These are phyloP conservation scores for Boletus pseudopeckii DNA, from an alignment of 768 basidiomycete genomes.

Conservation along the genomic window DNA sequence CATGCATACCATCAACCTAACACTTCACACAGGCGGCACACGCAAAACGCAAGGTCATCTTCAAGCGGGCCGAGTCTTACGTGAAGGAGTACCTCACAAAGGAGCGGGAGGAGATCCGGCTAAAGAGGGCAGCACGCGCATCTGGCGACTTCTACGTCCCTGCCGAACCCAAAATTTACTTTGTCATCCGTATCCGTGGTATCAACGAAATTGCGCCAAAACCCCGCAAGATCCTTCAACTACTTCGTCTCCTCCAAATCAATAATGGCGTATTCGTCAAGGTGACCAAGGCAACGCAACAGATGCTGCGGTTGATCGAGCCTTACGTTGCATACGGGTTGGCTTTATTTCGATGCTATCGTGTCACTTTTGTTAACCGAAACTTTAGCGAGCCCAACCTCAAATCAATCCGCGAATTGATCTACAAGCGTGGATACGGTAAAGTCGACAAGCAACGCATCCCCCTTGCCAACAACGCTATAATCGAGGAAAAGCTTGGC, in stretches of 20 bases:
- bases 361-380: conserved; percentile 1
- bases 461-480: conserved; percentile 87
- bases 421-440: conserved; percentile 99
- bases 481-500: conserved; percentile 89
- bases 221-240: conserved; percentile 97
- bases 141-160: conserved; percentile 97
- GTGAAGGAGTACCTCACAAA: conserved; percentile 92
- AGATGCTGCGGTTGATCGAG: conserved; percentile 97
- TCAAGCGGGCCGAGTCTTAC: conserved; percentile 98
- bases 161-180: conserved; percentile 95
- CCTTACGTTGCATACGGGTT: conserved; percentile 98
- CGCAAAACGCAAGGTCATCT: conserved; percentile 94
- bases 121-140: conserved; percentile 89
- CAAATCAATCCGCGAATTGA: conserved; percentile 92
- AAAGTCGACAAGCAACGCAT: conserved; percentile 98
- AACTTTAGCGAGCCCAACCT: conserved; percentile 83
- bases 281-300: conserved; percentile 91
- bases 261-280: conserved; percentile 99
- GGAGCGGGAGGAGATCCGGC: conserved; percentile 95
- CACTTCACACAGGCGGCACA: conserved; percentile 62
- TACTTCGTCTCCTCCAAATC: conserved; percentile 98
- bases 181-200: conserved; percentile 97
- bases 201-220: conserved; percentile 99
- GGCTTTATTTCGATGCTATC: conserved; percentile 22
- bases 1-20: conserved; percentile 11